Evolutionary conservation across 148 eudicot species (phyloP).

Genomic region (Suaeda aralocaspica): DNA sequence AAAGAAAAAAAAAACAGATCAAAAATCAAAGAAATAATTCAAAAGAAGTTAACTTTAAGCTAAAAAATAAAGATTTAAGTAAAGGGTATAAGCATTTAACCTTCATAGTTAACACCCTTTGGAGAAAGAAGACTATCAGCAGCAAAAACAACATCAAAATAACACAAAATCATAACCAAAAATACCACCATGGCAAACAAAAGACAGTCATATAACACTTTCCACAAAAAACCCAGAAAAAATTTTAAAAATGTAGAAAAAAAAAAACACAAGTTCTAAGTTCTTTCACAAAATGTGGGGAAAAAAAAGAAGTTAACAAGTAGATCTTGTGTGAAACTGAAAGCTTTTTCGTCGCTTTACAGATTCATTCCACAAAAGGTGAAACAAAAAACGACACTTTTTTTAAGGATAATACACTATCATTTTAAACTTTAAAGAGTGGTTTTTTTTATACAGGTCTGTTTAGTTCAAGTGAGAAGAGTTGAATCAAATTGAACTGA

Average conservation of each 20-base stretch:
- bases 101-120: conserved; percentile 93
- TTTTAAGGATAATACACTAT: not conserved
- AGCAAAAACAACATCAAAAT: conserved; percentile 32
- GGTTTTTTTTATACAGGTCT: too few species aligned
- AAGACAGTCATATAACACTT: not conserved
- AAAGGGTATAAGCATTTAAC: conserved; percentile 26
- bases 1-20: conserved; percentile 13
- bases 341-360: not conserved
- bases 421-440: too few species aligned
- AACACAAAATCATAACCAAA: conserved; percentile 27
- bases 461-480: too few species aligned
- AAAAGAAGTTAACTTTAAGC: not conserved
- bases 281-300: not conserved
- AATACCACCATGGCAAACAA: conserved; percentile 27
- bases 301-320: not conserved
- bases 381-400: not conserved
- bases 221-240: not conserved
- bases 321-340: conserved; percentile 6
- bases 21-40: not conserved
- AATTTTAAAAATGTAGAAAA: not conserved
- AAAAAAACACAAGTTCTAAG: not conserved
- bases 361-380: not conserved
- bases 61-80: not conserved
- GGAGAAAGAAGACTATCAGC: conserved; percentile 73
- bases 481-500: too few species aligned